Evolutionary conservation across 352 stramenopile genomes (phyloP).

Genomic region (Pythium diclinum): DNA sequence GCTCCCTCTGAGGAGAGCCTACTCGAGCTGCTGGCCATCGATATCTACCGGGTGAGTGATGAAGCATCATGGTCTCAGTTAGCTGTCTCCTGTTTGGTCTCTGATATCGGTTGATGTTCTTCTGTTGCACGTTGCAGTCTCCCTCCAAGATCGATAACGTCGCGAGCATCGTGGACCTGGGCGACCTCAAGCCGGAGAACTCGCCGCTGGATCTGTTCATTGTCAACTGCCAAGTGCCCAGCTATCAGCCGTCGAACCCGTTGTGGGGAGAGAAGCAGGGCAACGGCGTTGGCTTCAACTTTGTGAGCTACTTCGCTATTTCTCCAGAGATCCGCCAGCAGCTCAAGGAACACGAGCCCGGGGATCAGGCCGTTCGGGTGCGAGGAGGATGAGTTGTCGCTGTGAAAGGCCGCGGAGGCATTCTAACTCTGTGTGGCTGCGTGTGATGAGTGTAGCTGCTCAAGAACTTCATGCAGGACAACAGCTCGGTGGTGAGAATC

Average conservation of each 20-base stretch:
- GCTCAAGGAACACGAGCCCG: conserved; percentile 39
- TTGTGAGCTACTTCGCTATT: conserved; percentile 78
- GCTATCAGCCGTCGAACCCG: conserved; percentile 78
- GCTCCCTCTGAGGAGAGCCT: conserved; percentile 51
- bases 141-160: conserved; percentile 72
- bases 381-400: not conserved
- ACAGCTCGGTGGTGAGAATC: conserved; percentile 28
- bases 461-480: conserved; percentile 40
- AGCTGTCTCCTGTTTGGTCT: not conserved
- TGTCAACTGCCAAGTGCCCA: conserved; percentile 84
- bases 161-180: conserved; percentile 62
- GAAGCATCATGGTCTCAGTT: not conserved
- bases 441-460: conserved; percentile 28
- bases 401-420: not conserved
- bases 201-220: conserved; percentile 61
- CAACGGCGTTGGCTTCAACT: conserved; percentile 76
- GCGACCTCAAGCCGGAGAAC: conserved; percentile 32
- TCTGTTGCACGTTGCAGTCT: conserved; percentile 35
- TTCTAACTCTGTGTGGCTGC: not conserved
- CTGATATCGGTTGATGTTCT: not conserved
- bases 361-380: conserved; percentile 52
- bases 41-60: conserved; percentile 59
- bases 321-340: conserved; percentile 48
- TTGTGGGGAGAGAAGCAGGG: conserved; percentile 77
- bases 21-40: conserved; percentile 59